phyloP scores from a whole-genome alignment of 495 filamentous ascomycete genomes.

The Amniculicola lignicola region DNA sequence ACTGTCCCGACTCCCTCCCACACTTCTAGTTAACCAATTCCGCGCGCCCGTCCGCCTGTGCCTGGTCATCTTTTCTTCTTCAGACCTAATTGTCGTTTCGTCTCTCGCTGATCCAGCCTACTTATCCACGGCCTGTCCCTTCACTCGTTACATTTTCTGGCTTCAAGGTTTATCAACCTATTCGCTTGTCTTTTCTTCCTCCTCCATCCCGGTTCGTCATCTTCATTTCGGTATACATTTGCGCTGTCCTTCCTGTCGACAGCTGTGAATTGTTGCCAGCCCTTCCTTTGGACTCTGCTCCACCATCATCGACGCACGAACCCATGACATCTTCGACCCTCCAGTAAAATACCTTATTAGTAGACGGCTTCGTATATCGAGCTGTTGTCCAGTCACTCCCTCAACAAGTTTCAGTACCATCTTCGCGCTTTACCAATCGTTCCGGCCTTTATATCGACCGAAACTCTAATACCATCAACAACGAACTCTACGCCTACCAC shows the following conservation, averaged over 20 bases:
- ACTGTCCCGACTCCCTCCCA: slow-evolving; percentile 36
- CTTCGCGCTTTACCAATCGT: background rate
- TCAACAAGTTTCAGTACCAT: slow-evolving; percentile 18
- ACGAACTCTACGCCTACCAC: slow-evolving; percentile 15
- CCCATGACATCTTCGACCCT: slow-evolving; percentile 30
- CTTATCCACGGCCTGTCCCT: slow-evolving; percentile 36
- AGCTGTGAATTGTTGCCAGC: slow-evolving; percentile 31
- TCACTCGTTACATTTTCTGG: slow-evolving; percentile 37
- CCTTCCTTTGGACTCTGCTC: slow-evolving; percentile 34
- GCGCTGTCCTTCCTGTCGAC: slow-evolving; percentile 19
- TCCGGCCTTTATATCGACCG: slow-evolving; percentile 13
- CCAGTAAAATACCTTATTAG: slow-evolving; percentile 36
- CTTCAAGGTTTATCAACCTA: slow-evolving; percentile 35
- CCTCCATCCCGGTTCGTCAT: slow-evolving; percentile 18
- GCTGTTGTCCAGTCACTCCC: slow-evolving; percentile 45
- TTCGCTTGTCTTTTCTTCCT: slow-evolving; percentile 37
- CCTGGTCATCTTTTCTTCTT: slow-evolving; percentile 39
- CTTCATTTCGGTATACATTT: slow-evolving; percentile 35
- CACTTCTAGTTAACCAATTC: slow-evolving; percentile 34
- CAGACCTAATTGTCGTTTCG: slow-evolving; percentile 36
- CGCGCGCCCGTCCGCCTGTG: slow-evolving; percentile 30
- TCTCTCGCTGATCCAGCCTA: slow-evolving; percentile 38
- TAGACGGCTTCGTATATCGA: slow-evolving; percentile 41
- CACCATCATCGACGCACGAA: slow-evolving; percentile 17
- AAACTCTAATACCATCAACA: slow-evolving; percentile 10